Conservation (phyloP, 495 filamentous ascomycete species). For the Bacidia rubella region DNA sequence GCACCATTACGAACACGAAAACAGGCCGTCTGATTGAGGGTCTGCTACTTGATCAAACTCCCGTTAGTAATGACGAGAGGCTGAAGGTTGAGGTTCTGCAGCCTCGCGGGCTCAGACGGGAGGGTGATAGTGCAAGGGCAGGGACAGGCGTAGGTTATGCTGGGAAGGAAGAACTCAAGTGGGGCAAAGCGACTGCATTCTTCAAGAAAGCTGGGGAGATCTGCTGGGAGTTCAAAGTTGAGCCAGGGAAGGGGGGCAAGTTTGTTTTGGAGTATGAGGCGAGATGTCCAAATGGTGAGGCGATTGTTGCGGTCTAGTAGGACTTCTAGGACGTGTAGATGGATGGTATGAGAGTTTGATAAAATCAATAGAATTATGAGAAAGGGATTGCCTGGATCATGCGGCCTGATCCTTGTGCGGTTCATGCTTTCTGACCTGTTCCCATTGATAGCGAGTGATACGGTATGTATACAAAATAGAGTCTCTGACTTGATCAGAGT, state of each 20-base stretch:
- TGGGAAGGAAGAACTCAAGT: slow-evolving; percentile 17
- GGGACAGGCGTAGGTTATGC: slow-evolving; percentile 13
- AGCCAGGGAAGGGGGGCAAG: slow-evolving; percentile 41
- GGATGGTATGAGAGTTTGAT: too few relatives aligned
- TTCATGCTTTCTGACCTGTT: too few relatives aligned
- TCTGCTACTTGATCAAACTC: slow-evolving; percentile 51
- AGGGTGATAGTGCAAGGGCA: slow-evolving; percentile 28
- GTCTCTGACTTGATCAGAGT: too few relatives aligned
- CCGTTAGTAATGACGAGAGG: slow-evolving; percentile 51
- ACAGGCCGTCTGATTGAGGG: slow-evolving; percentile 32
- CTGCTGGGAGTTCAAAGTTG: slow-evolving; percentile 44
- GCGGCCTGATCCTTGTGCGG: too few relatives aligned
- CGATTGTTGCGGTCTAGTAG: slow-evolving; percentile 20
- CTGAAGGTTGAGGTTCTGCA: slow-evolving; percentile 38
- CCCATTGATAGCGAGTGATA: too few relatives aligned
- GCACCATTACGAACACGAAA: slow-evolving; percentile 48
- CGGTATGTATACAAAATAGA: too few relatives aligned
- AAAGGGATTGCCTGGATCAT: too few relatives aligned
- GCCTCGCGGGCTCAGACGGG: slow-evolving; percentile 36
- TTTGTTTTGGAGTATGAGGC: slow-evolving; percentile 53
- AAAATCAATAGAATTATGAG: too few relatives aligned
- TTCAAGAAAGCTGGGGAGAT: slow-evolving; percentile 45
- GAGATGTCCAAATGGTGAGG: slow-evolving; percentile 37
- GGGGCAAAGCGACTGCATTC: slow-evolving; percentile 17
- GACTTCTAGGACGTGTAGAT: too few relatives aligned